phyloP scores from a whole-genome alignment of 129 eudicot species.

The Smallanthus sonchifolius region DNA sequence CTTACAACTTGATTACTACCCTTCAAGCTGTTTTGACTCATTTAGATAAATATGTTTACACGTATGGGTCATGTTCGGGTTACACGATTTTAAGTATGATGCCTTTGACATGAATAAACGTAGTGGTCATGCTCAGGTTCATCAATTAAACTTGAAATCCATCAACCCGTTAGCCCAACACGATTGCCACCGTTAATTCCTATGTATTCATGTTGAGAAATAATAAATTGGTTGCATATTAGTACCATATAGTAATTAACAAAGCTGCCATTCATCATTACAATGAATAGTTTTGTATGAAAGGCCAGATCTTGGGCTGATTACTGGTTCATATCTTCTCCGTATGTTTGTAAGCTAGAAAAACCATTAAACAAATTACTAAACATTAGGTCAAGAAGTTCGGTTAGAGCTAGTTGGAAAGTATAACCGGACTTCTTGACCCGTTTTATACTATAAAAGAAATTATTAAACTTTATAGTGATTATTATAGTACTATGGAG shows the following conservation, averaged over 20 bases:
- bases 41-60: background rate
- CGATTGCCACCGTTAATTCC: no score
- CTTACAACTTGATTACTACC: no score
- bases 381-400: background rate
- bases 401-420: background rate
- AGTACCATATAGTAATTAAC: conserved; percentile 86
- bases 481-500: no score
- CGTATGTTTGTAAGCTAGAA: conserved; percentile 67
- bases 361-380: background rate
- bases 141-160: background rate
- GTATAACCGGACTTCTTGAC: no score
- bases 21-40: background rate
- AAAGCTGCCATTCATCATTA: conserved; percentile 75
- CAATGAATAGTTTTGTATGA: conserved; percentile 59
- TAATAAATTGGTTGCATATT: background rate
- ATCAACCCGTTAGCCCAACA: background rate
- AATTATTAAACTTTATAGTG: no score
- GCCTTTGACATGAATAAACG: no score
- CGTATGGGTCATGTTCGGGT: background rate
- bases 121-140: background rate
- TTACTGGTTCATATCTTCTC: conserved; percentile 42
- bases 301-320: conserved; percentile 74
- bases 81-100: background rate
- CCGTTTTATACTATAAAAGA: no score
- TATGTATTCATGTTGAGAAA: background rate